These are phyloP conservation scores for Pisolithus orientalis DNA, from an alignment of 768 basidiomycete species.

Conservation along the genomic window DNA sequence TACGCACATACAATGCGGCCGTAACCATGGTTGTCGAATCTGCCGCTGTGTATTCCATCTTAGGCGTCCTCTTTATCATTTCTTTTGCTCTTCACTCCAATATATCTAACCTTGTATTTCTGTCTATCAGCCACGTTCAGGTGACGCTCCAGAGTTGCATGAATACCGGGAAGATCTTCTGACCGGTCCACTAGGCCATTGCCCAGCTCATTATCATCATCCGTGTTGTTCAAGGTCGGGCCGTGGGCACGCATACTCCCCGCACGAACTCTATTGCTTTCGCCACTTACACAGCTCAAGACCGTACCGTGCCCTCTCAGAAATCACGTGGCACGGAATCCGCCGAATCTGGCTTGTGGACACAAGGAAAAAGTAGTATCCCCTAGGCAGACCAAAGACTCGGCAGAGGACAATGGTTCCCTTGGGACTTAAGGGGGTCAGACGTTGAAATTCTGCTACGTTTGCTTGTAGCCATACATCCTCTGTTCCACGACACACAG, in stretches of 20 bases:
- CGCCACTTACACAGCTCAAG: not conserved
- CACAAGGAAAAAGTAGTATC: not conserved
- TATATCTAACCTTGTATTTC: conserved; percentile 28
- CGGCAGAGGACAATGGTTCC: too few relatives aligned
- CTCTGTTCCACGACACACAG: too few relatives aligned
- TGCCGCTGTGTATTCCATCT: conserved; percentile 22
- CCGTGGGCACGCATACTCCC: conserved; percentile 5
- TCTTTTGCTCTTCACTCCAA: conserved; percentile 18
- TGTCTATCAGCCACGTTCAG: conserved; percentile 28
- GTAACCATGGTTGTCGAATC: conserved; percentile 32
- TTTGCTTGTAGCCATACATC: too few relatives aligned
- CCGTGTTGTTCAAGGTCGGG: conserved; percentile 28
- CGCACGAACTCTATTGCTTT: conserved; percentile 6
- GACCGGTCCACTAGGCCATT: conserved; percentile 21
- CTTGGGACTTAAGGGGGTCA: too few relatives aligned
- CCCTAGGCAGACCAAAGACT: too few relatives aligned
- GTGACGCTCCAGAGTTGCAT: conserved; percentile 4
- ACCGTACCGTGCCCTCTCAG: not conserved
- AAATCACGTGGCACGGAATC: not conserved
- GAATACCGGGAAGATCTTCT: not conserved
- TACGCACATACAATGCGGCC: conserved; percentile 21
- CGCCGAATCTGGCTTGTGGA: not conserved
- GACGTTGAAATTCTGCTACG: too few relatives aligned
- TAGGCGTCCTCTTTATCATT: conserved; percentile 27
- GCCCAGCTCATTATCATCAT: conserved; percentile 30